Evolutionary conservation across 805 yeast species (phyloP), one percentile per base, ranked within the genome.

Genomic region (Candida methanosorbosa): DNA sequence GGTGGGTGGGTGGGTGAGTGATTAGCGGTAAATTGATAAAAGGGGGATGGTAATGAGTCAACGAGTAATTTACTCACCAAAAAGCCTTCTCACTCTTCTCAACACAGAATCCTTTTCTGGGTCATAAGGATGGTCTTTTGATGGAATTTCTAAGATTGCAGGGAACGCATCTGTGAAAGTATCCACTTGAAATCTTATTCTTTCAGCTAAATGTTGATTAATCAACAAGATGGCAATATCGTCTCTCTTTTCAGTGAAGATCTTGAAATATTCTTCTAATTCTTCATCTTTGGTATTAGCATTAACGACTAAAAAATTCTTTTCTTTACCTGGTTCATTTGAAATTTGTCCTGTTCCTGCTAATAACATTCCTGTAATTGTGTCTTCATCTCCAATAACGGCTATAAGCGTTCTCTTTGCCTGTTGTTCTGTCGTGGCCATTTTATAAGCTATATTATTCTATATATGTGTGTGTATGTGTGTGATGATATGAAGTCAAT

Each of bases 121-220:
- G 58, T 92, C 94, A 58, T 92, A 92, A 17, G 98, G 97, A 58
- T 92, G 97, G 54, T 92, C 98, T 66, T 92, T 92, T 13, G 97
- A 86, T 19, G 98, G 98, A 42, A 92, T 92, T 63, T 92, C 98
- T 52, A 92, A 68, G 32, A 92, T 76, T 3, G 98, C 97, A 8
- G 98, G 98, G 61, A 92, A 92, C 9, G 98, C 95, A 43, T 78
- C 75, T 14, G 94, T 77, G 62, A 72, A 92, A 32, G 74, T 69
- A 50, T 92, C 98, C 30, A 92, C 86, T 44, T 72, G 70, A 45
- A 70, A 69, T 59, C 98, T 72, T 38, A 92, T 90, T 47, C 76
- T 71, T 50, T 92, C 97, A 14, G 98, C 97, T 44, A 92, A 59
- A 59, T 87, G 95, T 59, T 92, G 98, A 58, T 90, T 92, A 57